These are phyloP conservation scores for Sugiyamaella smithiae DNA, from an alignment of 805 yeast genomes.

Conservation along the genomic window DNA sequence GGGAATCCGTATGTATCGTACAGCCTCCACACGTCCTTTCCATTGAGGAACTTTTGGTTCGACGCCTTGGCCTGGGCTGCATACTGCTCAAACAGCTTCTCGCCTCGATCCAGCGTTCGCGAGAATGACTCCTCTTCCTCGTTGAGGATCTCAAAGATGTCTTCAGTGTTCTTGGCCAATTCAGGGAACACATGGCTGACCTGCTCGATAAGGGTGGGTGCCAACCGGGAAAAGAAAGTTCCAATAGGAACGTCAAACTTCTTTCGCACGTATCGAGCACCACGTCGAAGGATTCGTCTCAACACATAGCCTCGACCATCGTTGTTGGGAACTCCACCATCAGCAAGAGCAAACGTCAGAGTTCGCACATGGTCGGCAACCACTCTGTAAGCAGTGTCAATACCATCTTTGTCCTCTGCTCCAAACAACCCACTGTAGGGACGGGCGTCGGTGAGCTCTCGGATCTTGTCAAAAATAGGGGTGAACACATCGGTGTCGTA, in stretches of 20 bases:
- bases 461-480: conserved; percentile 82
- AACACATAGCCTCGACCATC: conserved; percentile 99
- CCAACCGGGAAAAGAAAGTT: conserved; percentile 83
- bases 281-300: conserved; percentile 96
- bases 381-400: conserved; percentile 97
- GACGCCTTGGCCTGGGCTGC: conserved; percentile 78
- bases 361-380: conserved; percentile 98
- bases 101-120: conserved; percentile 96
- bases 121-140: conserved; percentile 97
- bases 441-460: conserved; percentile 90
- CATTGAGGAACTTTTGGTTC: conserved; percentile 73
- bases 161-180: conserved; percentile 63
- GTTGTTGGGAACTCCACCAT: conserved; percentile 99
- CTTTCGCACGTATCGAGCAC: conserved; percentile 94
- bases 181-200: conserved; percentile 91
- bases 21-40: conserved; percentile 96
- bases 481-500: conserved; percentile 96
- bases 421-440: conserved; percentile 92
- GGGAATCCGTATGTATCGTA: conserved; percentile 99
- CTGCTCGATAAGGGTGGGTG: conserved; percentile 90
- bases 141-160: conserved; percentile 83
- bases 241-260: conserved; percentile 96
- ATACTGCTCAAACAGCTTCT: conserved; percentile 89
- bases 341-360: conserved; percentile 90
- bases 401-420: conserved; percentile 85